Evolutionary conservation across 192 early-diverging fungal species (phyloP), one percentile per base, ranked within the genome.

Genomic region (Coemansia sp.): DNA sequence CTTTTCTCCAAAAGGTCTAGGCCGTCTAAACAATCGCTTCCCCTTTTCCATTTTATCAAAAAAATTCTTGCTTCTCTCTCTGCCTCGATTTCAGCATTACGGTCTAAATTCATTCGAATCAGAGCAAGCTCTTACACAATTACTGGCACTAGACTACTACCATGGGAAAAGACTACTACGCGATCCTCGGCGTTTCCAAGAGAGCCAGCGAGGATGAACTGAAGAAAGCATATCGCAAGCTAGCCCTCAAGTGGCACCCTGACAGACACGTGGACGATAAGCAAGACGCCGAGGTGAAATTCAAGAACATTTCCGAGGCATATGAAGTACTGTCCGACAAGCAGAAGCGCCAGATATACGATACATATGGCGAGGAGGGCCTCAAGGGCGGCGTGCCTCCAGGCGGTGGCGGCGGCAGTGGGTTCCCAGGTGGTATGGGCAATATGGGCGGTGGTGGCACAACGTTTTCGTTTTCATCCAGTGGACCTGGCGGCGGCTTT

Each of bases 301-400:
- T 99, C 86, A 97, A 98, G 83, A 96, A 99, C 62, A 95, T 99
- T 66, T 95, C 93, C 45, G 95, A 98, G 76, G 96, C 97, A 9
- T 99, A 95, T 72, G 96, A 98, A 72, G 88, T 94, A 58, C 89
- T 99, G 26, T 94, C 94, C 13, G 96, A 99, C 78, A 45, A 86
- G 55, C 83, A 98, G 28, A 96, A 95, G 83, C 88, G 95, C 58
- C 82, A 88, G 59, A 85, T 93, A 62, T 99, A 99, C 79, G 97
- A 99, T 72, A 88, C 90, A 70, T 97, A 85, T 71, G 95, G 95
- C 57, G 95, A 97, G 76, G 95, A 95, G 65, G 95, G 95, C 59
- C 79, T 91, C 31, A 79, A 83, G 64, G 87, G 83, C 74, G 89
- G 87, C 33, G 86, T 66, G 62, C 67, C 84, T 28, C 89, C 83